Evolutionary conservation across 2,329 filamentous ascomycete genomes (phyloP).

Genomic region (Fonsecaea nubica): DNA sequence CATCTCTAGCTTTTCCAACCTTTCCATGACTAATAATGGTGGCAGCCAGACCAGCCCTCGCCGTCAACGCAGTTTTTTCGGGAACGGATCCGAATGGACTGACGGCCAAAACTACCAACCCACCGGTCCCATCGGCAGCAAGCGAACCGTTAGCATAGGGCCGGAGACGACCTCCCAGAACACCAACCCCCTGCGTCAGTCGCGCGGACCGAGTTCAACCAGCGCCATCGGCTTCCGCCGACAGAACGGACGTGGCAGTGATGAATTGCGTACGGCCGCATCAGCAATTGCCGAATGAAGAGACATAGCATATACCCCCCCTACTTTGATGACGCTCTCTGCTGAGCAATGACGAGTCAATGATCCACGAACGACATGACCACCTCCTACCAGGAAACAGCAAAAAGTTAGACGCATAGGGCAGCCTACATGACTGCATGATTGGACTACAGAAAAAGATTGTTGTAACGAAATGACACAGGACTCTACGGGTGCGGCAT

Average conservation of each 20-base stretch:
- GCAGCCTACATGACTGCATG: constrained; percentile 41
- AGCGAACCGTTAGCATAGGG: constrained; percentile 65
- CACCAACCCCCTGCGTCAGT: constrained; percentile 65
- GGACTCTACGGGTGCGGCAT: constrained; percentile 34
- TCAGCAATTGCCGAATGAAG: constrained; percentile 65
- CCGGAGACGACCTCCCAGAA: constrained; percentile 64
- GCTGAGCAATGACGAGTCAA: constrained; percentile 40
- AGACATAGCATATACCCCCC: constrained; percentile 40
- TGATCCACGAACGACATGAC: constrained; percentile 41
- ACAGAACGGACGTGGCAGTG: constrained; percentile 69
- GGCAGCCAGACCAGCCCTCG: constrained; percentile 51
- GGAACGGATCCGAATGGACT: constrained; percentile 37
- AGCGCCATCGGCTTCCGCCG: constrained; percentile 65
- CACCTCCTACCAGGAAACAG: constrained; percentile 33
- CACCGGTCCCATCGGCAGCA: constrained; percentile 68
- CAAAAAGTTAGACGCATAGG: constrained; percentile 42
- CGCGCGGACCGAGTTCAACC: constrained; percentile 66
- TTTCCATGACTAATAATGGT: constrained; percentile 60
- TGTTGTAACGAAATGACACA: constrained; percentile 39
- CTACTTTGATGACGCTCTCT: constrained; percentile 38
- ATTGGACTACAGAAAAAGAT: constrained; percentile 40
- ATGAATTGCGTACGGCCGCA: constrained; percentile 69
- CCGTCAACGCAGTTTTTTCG: constrained; percentile 40
- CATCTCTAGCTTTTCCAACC: constrained; percentile 67
- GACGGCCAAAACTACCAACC: constrained; percentile 41